Evolutionary conservation across 352 stramenopile species (phyloP).

Genomic region (Phytophthora chlamydospora): DNA sequence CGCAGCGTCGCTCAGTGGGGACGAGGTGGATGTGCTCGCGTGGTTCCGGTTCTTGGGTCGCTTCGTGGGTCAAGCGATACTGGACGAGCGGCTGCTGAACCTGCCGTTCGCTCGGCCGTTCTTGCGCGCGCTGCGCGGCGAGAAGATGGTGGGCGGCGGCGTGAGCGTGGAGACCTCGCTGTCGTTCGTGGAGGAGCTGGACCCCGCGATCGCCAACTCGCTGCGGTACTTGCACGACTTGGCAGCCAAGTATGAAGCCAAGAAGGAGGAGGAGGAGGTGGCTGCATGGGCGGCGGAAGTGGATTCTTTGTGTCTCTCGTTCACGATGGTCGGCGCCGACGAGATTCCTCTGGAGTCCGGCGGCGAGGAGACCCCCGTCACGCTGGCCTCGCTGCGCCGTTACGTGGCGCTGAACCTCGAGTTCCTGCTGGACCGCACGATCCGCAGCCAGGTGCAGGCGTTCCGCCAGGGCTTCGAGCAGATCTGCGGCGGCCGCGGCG

Average conservation of each 20-base stretch:
- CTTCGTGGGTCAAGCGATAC: conserved; percentile 74
- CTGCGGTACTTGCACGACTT: conserved; percentile 62
- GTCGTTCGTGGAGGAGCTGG: conserved; percentile 64
- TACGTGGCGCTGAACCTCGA: conserved; percentile 65
- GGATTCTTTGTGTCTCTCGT: conserved; percentile 71
- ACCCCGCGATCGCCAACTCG: conserved; percentile 73
- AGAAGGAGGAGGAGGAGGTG: conserved; percentile 18
- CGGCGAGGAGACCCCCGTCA: conserved; percentile 56
- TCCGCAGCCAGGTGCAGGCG: conserved; percentile 62
- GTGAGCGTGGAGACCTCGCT: conserved; percentile 60
- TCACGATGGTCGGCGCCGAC: conserved; percentile 76
- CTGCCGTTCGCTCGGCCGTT: conserved; percentile 82
- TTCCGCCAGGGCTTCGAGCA: conserved; percentile 75
- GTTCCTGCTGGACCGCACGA: conserved; percentile 70
- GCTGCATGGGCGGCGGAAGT: conserved; percentile 41
- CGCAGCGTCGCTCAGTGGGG: conserved; percentile 17
- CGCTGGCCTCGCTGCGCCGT: conserved; percentile 44
- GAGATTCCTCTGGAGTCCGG: conserved; percentile 56
- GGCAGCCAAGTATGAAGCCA: conserved; percentile 19
- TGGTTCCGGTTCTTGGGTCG: conserved; percentile 80
- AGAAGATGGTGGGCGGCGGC: conserved; percentile 51
- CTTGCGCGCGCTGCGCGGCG: conserved; percentile 59
- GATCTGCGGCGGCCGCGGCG: conserved; percentile 49
- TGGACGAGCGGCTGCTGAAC: conserved; percentile 87
- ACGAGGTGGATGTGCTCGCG: conserved; percentile 39